Percentiles rank a stretch among this genome's conserved stretches.
Conservation (phyloP, 768 basidiomycete species). For the Infundibulicybe gibba region DNA sequence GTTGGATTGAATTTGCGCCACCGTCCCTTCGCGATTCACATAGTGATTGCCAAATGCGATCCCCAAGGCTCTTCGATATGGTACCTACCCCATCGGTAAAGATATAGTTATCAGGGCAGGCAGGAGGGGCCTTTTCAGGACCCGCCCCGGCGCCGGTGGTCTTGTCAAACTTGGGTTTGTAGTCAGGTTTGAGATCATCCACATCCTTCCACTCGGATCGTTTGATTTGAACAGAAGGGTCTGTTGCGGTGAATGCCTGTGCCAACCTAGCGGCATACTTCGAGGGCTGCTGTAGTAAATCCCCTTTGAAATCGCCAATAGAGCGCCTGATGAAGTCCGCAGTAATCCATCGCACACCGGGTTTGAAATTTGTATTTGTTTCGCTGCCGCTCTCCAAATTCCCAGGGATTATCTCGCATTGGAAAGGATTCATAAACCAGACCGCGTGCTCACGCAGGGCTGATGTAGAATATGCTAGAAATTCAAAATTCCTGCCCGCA, state of each 20-base stretch:
- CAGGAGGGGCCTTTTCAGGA: slow-evolving; percentile 5
- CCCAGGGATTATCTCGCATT: neutral
- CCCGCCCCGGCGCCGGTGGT: no score
- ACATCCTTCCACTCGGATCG: slow-evolving; percentile 61
- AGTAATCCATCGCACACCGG: slow-evolving; percentile 39
- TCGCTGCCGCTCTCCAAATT: no score
- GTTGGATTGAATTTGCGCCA: slow-evolving; percentile 33
- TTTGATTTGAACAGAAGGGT: slow-evolving; percentile 59
- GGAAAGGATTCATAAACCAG: slow-evolving; percentile 75
- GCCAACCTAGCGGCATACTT: slow-evolving; percentile 82
- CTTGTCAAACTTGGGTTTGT: no score
- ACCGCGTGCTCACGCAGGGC: slow-evolving; percentile 77
- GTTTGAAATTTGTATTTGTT: slow-evolving; percentile 15
- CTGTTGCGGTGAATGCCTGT: slow-evolving; percentile 83
- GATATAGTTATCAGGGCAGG: slow-evolving; percentile 18
- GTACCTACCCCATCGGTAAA: slow-evolving; percentile 85
- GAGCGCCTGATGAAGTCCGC: slow-evolving; percentile 56
- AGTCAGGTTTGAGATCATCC: slow-evolving; percentile 41
- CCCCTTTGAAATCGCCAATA: slow-evolving; percentile 64
- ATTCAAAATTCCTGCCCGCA: slow-evolving; percentile 71
- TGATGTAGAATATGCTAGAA: slow-evolving; percentile 79
- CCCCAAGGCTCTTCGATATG: slow-evolving; percentile 56
- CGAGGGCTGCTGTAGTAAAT: slow-evolving; percentile 56
- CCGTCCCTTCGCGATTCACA: slow-evolving; percentile 38
- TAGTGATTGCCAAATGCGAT: slow-evolving; percentile 56